phyloP scores from a whole-genome alignment of 2,329 filamentous ascomycete species.

The Talaromyces amestolkiae region DNA sequence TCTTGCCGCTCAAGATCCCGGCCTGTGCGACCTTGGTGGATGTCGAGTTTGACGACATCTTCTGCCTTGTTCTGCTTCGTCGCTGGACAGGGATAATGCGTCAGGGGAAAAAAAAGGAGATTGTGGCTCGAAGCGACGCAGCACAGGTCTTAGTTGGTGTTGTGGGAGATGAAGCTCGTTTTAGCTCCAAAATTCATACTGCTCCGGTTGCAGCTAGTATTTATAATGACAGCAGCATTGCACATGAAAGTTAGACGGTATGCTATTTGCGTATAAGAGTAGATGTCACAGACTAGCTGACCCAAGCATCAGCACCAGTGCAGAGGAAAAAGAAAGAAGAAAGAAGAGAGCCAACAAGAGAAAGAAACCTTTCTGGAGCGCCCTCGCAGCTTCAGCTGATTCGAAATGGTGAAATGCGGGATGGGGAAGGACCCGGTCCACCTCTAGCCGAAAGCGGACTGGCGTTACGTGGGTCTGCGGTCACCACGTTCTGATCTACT shows the following conservation, averaged over 20 bases:
- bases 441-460: neutral
- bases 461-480: neutral
- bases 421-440: neutral
- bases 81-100: no score
- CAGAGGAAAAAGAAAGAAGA: neutral
- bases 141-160: no score
- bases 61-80: neutral
- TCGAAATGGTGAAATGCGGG: neutral
- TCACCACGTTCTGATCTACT: neutral
- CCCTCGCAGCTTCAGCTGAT: neutral
- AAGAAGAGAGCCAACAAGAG: neutral
- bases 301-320: no score
- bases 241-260: neutral
- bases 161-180: no score
- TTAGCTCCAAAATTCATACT: no score
- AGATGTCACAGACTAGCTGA: neutral
- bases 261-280: neutral
- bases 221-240: neutral
- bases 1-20: slow-evolving; percentile 68
- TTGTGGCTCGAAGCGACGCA: no score
- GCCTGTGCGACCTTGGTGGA: slow-evolving; percentile 54
- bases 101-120: no score
- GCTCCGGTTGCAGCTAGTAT: no score
- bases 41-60: slow-evolving; percentile 27
- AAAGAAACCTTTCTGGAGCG: neutral